Base-by-base conservation (phyloP, 495 filamentous ascomycete genomes). In the Neurospora sp. region DNA sequence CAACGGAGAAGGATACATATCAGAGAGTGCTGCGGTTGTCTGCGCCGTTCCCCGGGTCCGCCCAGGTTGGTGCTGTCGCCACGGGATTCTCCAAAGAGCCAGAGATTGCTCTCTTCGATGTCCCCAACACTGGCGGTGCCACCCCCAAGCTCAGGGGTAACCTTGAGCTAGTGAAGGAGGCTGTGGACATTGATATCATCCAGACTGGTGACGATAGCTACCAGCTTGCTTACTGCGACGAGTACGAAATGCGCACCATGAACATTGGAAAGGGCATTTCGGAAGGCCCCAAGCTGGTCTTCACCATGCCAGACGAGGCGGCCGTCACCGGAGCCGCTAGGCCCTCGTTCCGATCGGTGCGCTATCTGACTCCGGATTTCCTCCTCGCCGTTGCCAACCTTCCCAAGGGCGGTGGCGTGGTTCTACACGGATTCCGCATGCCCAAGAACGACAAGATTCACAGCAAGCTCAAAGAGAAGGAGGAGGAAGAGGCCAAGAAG, bases 81-180 rank as follows among this genome's bases (percentile, higher is more conserved):
- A 94, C 93, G 0, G 92, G 93, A 35, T 82, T 95, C 62, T 89
- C 92, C 14, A 89, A 88, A 44, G 84, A 90, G 23, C 77, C 84
- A 14, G 91, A 99, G 82, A 90, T 99, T 74, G 91, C 93, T 42
- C 80, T 97, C 71, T 94, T 97, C 81, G 85, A 89, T 80, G 88
- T 89, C n/a, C 88, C 87, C 42, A 80, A 85, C 37, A 79, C 85
- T 39, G 85, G 84, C 16, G 87, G 88, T 73, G 79, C 80, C 54
- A 80, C 86, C 40, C 84, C 88, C n/a, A 90, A 91, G 79, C 81
- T 91, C 16, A 87, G 91, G 76, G 89, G 89, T 12, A 88, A 89
- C 62, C 88, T 97, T 66, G 84, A 88, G n/a, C 84, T 91, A 41
- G 82, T 81, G 10, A 86, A 90, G 77, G 94, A 98, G 83, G 93